Evolutionary conservation across 1,284 basidiomycete genomes (phyloP), one percentile per base, ranked within the genome.

Genomic region (Ganoderma lingzhi): DNA sequence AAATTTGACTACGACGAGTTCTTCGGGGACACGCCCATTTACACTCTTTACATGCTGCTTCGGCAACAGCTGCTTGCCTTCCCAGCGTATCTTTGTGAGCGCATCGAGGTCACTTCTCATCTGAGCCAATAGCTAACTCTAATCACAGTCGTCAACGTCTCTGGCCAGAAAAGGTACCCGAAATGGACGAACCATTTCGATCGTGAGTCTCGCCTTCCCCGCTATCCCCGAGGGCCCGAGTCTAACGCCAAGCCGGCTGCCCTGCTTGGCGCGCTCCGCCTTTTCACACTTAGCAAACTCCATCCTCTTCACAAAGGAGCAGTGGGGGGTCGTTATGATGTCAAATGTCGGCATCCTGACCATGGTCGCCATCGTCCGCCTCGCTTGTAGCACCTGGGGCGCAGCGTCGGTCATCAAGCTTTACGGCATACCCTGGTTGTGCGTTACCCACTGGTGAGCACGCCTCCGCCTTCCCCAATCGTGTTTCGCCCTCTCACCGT

Each of bases 11-110:
- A 85, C 75, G 84, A 87, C 14, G 88, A 90, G 55, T 79, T 86
- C 53, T 82, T 90, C 60, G 87, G 86, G 55, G 88, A 90, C 68
- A 88, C 88, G 1, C 88, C 88, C 0, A 78, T 90, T 53, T 89
- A 86, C 72, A 90, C 88, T 0, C 77, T 89, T 9, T 84, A 80
- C 73, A 85, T 84, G 81, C 80, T 88, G 55, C 74, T 88, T 63
- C 81, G 85, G 19, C 85, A 87, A 74, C 95, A 96, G 80, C 82
- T 94, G 14, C 84, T 93, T 28, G 94, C 93, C 3, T 95, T 93
- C 81, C 87, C 85, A 19, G 86, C 88, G 69, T 94, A 93, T 82
- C 88, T 93, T 67, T 78, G 84, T 84, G 77, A 77, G 82, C 79
- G 12, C 14, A 23, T 10, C 56, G 17, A 19, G 6, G 48, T 32